phyloP scores from a whole-genome alignment of 2,329 filamentous ascomycete genomes.

The Aciculosporium take region DNA sequence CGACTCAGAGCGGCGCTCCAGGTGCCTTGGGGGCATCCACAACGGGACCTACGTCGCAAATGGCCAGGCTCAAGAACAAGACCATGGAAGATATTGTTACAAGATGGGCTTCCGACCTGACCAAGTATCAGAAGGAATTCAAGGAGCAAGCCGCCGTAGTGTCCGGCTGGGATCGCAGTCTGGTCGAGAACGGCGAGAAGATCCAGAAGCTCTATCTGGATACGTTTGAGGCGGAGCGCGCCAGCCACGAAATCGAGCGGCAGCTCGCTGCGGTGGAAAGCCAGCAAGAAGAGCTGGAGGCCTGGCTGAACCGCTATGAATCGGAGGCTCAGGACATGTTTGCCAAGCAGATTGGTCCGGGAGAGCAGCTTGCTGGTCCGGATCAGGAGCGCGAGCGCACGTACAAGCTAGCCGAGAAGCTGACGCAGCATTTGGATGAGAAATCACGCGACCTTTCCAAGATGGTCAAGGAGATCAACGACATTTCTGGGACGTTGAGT shows the following conservation, averaged over 20 bases:
- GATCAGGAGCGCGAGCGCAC: slow-evolving; percentile 94
- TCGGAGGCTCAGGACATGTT: slow-evolving; percentile 82
- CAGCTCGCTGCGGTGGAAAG: slow-evolving; percentile 81
- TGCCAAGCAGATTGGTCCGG: slow-evolving; percentile 58
- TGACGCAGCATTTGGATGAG: slow-evolving; percentile 79
- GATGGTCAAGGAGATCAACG: slow-evolving; percentile 98
- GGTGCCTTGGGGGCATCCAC: slow-evolving; percentile 55
- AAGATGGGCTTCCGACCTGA: slow-evolving; percentile 86
- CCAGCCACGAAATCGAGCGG: slow-evolving; percentile 84
- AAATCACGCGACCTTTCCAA: slow-evolving; percentile 85
- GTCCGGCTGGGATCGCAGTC: slow-evolving; percentile 76
- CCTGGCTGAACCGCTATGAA: slow-evolving; percentile 84
- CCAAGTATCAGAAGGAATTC: slow-evolving; percentile 95
- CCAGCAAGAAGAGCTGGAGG: slow-evolving; percentile 79
- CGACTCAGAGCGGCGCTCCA: slow-evolving; percentile 16
- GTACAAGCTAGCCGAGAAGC: slow-evolving; percentile 88
- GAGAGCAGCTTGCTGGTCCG: slow-evolving; percentile 67
- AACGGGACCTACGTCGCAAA: slow-evolving; percentile 64
- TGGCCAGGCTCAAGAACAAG: slow-evolving; percentile 90
- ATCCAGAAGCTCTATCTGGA: slow-evolving; percentile 85
- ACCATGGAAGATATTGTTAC: slow-evolving; percentile 99
- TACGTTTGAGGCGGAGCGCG: slow-evolving; percentile 86
- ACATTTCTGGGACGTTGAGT: slow-evolving; percentile 74
- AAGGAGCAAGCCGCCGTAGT: slow-evolving; percentile 79
- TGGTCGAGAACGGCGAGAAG: slow-evolving; percentile 90